These are phyloP conservation scores for Pleodorina starrii DNA, from an alignment of 139 green algal genomes.

Conservation along the genomic window DNA sequence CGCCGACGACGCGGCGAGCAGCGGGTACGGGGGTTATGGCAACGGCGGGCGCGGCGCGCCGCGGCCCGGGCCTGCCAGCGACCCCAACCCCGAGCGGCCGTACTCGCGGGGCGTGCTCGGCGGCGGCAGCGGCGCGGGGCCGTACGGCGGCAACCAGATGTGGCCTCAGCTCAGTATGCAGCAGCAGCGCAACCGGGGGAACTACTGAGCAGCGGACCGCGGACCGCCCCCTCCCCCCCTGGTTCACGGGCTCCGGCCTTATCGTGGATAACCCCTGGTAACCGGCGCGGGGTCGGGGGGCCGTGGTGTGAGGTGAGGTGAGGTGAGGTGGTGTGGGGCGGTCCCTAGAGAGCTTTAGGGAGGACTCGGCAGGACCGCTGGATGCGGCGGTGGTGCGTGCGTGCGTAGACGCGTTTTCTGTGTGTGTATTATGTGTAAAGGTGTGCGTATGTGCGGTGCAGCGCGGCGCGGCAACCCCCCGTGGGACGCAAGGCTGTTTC, in stretches of 20 bases:
- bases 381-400: no score
- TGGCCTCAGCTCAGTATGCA: conserved; percentile 44
- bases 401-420: no score
- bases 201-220: neutral
- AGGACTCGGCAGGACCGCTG: neutral
- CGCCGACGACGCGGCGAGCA: neutral
- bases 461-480: no score
- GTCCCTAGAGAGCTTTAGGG: neutral
- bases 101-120: conserved; percentile 37
- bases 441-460: no score
- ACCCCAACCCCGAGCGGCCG: conserved; percentile 23
- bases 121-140: neutral
- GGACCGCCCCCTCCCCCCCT: neutral
- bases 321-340: no score
- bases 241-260: no score
- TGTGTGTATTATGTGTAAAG: no score
- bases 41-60: neutral
- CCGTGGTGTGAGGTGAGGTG: neutral
- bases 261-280: no score
- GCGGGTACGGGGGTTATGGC: neutral
- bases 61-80: neutral
- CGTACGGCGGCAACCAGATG: conserved; percentile 17
- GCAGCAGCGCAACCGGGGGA: conserved; percentile 36
- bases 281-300: no score
- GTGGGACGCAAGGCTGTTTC: no score